Conservation (phyloP, 1,284 basidiomycete species). For the Malassezia slooffiae region DNA sequence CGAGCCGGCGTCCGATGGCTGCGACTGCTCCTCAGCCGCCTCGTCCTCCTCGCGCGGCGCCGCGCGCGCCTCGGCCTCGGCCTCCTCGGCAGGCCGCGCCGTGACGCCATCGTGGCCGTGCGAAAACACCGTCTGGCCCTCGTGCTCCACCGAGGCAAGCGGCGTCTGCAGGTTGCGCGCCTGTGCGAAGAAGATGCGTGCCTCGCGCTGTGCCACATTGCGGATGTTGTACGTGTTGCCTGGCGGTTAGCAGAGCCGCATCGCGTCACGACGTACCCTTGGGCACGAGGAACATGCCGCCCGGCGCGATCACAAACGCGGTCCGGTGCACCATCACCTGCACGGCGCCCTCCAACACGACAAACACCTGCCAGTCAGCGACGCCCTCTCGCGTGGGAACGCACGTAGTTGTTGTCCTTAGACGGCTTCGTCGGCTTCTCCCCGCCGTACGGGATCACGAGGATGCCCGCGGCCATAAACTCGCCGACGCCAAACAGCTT, state of each 20-base stretch:
- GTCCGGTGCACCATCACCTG: slow-evolving; percentile 71
- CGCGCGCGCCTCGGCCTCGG: not conserved
- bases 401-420: slow-evolving; percentile 88
- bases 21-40: too few species aligned
- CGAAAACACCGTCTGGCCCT: slow-evolving; percentile 10
- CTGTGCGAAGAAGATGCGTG: slow-evolving; percentile 83
- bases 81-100: too few species aligned
- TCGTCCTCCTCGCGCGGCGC: not conserved
- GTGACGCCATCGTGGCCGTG: slow-evolving; percentile 4
- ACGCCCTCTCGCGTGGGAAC: too few species aligned
- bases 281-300: slow-evolving; percentile 80
- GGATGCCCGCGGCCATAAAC: slow-evolving; percentile 78
- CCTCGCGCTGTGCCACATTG: slow-evolving; percentile 70
- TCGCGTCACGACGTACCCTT: slow-evolving; percentile 68
- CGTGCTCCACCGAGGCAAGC: slow-evolving; percentile 8
- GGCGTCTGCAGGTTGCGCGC: slow-evolving; percentile 55
- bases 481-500: slow-evolving; percentile 89
- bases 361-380: slow-evolving; percentile 20
- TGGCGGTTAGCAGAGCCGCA: slow-evolving; percentile 40
- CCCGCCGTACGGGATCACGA: slow-evolving; percentile 65
- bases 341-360: slow-evolving; percentile 58
- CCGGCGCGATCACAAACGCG: slow-evolving; percentile 64
- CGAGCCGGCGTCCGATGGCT: not conserved
- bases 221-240: slow-evolving; percentile 83
- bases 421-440: slow-evolving; percentile 77